Percentiles rank a stretch among this genome's conserved stretches.
Evolutionary conservation across 2,329 filamentous ascomycete genomes (phyloP).

Genomic region (Paraphoma chrysanthemicola): DNA sequence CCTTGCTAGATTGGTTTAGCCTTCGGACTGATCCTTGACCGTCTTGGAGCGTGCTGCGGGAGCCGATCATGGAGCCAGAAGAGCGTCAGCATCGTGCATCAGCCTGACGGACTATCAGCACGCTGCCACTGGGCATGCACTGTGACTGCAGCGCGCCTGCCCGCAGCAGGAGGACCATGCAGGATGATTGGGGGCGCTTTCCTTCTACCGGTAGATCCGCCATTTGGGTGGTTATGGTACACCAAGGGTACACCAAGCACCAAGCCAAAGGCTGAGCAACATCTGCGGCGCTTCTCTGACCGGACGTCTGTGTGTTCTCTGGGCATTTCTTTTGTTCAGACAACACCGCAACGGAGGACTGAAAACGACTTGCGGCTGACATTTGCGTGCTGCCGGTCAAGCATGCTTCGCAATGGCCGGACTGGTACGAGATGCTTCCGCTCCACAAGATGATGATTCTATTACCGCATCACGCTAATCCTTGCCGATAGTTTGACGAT

Average conservation of each 20-base stretch:
- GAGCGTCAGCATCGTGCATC: conserved; percentile 3
- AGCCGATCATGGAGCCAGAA: not conserved
- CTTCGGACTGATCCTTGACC: not conserved
- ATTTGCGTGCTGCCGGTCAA: not conserved
- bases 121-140: conserved; percentile 1
- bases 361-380: not conserved
- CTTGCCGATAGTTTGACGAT: conserved; percentile 2
- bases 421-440: conserved; percentile 10
- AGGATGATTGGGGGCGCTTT: not conserved
- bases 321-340: not conserved
- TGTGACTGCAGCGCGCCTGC: not conserved
- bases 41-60: not conserved
- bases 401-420: conserved; percentile 24
- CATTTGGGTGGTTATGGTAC: not conserved
- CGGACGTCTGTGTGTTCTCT: conserved; percentile 1
- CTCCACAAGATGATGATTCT: not conserved
- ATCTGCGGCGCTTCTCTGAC: conserved; percentile 2
- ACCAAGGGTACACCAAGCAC: conserved; percentile 4
- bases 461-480: conserved; percentile 5
- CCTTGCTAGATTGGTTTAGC: conserved; percentile 5
- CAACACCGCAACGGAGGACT: not conserved
- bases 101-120: not conserved
- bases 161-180: not conserved
- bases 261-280: conserved; percentile 5
- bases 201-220: not conserved